Evolutionary conservation across 2,329 filamentous ascomycete genomes (phyloP).

Genomic region (Apiospora sp.): DNA sequence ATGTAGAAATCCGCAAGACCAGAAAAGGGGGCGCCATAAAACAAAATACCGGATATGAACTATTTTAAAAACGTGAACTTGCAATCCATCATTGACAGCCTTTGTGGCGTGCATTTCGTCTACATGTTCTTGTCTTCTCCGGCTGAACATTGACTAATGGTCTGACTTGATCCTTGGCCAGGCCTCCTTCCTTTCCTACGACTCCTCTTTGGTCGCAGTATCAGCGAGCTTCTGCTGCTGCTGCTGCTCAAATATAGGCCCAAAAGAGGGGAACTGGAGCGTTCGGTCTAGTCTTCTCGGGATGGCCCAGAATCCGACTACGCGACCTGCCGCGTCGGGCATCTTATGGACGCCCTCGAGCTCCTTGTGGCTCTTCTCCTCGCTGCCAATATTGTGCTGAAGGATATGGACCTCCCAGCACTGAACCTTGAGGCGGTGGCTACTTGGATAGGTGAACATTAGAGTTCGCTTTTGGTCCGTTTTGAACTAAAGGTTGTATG

Average conservation of each 20-base stretch:
- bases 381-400: background rate
- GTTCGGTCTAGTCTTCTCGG: conserved; percentile 4
- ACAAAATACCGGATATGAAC: background rate
- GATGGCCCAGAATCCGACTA: conserved; percentile 24
- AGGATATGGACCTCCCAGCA: background rate
- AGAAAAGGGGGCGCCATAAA: background rate
- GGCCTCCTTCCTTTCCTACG: too few relatives aligned
- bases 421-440: too few relatives aligned
- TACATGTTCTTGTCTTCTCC: too few relatives aligned
- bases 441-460: background rate
- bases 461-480: conserved; percentile 23
- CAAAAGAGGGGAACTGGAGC: conserved; percentile 25
- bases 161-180: too few relatives aligned
- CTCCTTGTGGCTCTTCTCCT: background rate
- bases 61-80: background rate
- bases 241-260: conserved; percentile 25
- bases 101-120: background rate
- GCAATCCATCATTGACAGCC: background rate
- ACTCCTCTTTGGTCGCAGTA: background rate
- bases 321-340: conserved; percentile 6
- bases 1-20: background rate
- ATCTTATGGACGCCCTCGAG: background rate
- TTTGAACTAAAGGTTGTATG: conserved; percentile 13
- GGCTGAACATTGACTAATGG: too few relatives aligned
- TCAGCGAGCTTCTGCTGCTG: background rate